Evolutionary conservation across 495 filamentous ascomycete species (phyloP), one percentile per base, ranked within the genome.

Genomic region (Aspergillus sclerotioniger): DNA sequence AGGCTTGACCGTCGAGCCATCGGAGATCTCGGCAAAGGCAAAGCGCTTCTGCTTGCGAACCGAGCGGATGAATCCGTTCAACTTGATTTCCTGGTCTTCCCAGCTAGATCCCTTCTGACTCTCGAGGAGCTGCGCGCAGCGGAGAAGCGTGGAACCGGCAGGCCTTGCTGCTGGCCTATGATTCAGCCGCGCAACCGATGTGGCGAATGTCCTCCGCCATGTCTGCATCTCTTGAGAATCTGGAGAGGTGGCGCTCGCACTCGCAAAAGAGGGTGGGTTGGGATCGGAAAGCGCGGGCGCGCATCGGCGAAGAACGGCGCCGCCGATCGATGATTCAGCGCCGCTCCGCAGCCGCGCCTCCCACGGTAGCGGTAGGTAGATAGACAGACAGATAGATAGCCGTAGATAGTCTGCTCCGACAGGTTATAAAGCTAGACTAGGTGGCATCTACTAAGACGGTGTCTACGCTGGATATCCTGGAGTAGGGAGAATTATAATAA

Each of bases 21-120:
- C 94, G 5, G 88, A 85, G 52, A 98, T 78, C 52, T 90, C 82
- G 15, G 91, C 90, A 75, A 98, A 98, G 13, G 86, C 84, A 58
- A 85, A 76, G 44, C 79, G 79, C 73, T 96, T 96, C 75, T 95
- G 92, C 64, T 89, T 88, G 55, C 95, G 84, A 55, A 97, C 84
- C 15, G 90, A 90, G 48, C 90, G 84, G 58, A 98, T 78, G 71
- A 87, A 92, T 33, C 93, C 94, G 66, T 89, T 80, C 58, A 96
- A 76, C 45, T 75, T 84, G 49, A 90, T 65, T 53, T 77, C 67
- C 59, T 75, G 63, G 57, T 74, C 69, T 53, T 77, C 73, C 37
- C 74, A 60, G 20, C 53, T 66, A 17, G 68, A 52, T 19, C 61
- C 62, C 32, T 61, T 57, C 52, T 62, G 62, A 8, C 61, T 60